These are phyloP conservation scores for Diutina ranongensis DNA, from an alignment of 1,139 yeast genomes.

Conservation along the genomic window DNA sequence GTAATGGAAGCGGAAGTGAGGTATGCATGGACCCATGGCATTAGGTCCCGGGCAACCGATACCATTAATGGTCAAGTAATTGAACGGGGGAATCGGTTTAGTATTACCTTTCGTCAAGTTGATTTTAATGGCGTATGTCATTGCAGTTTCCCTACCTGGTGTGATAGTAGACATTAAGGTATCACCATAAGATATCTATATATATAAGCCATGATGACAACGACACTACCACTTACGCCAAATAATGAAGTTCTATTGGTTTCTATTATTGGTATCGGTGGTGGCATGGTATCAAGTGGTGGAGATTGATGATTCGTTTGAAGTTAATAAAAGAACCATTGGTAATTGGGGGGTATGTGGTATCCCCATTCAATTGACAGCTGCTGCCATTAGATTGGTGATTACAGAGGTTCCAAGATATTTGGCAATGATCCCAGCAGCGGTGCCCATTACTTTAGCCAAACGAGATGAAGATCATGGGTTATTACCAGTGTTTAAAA, in stretches of 20 bases:
- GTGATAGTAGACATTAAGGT: not conserved
- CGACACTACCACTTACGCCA: too few relatives aligned
- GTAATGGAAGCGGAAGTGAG: conserved; percentile 2
- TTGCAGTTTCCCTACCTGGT: not conserved
- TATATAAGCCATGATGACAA: too few relatives aligned
- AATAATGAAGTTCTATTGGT: too few relatives aligned
- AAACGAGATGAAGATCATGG: not conserved
- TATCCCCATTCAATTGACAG: not conserved
- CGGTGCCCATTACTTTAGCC: not conserved
- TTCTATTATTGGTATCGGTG: too few relatives aligned
- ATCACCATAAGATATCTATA: not conserved
- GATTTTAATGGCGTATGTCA: not conserved
- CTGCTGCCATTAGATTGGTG: not conserved
- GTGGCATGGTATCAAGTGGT: too few relatives aligned
- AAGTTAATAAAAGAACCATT: not conserved
- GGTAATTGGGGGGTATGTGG: not conserved
- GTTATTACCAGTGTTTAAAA: too few relatives aligned
- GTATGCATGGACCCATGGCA: conserved; percentile 6
- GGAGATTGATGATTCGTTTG: not conserved
- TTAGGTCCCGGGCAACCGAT: conserved; percentile 1
- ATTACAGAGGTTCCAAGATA: not conserved
- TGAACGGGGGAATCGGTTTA: not conserved
- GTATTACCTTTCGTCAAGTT: not conserved
- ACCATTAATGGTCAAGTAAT: not conserved
- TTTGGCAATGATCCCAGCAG: not conserved